Conservation (phyloP, 2,329 filamentous ascomycete species). For the Penicillium sp. region DNA sequence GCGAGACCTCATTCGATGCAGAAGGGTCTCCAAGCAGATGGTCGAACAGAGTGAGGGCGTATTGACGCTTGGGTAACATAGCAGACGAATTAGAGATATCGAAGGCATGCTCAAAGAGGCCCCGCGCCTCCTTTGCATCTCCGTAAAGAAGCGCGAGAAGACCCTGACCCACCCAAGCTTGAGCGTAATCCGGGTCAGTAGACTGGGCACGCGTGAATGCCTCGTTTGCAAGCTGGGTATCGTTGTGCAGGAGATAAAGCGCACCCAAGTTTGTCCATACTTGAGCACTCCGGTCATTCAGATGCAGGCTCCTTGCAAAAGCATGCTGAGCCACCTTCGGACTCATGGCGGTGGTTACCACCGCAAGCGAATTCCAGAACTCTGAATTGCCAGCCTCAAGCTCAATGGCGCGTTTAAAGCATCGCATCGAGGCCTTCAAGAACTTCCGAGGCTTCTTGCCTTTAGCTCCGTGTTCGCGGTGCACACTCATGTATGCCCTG, state of each 20-base stretch:
- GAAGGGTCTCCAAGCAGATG: conserved; percentile 58
- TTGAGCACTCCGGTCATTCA: conserved; percentile 80
- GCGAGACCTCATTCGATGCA: conserved; percentile 49
- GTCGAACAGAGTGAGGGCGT: conserved; percentile 76
- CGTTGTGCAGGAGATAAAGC: conserved; percentile 76
- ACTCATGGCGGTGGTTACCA: conserved; percentile 80
- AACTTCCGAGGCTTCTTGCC: conserved; percentile 57
- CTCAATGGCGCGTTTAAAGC: conserved; percentile 94
- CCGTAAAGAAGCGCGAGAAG: conserved; percentile 73
- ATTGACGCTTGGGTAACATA: conserved; percentile 68
- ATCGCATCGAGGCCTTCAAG: conserved; percentile 73
- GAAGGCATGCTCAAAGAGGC: conserved; percentile 88
- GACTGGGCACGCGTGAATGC: conserved; percentile 88
- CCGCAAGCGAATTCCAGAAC: conserved; percentile 94
- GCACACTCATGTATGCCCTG: conserved; percentile 64
- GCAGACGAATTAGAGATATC: conserved; percentile 80
- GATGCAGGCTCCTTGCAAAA: conserved; percentile 82
- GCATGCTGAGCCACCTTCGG: conserved; percentile 87
- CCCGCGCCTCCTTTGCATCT: conserved; percentile 68
- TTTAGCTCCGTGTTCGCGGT: conserved; percentile 31
- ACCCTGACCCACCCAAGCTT: conserved; percentile 91
- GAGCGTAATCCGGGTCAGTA: conserved; percentile 85
- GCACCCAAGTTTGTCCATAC: conserved; percentile 89
- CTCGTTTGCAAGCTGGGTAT: conserved; percentile 78
- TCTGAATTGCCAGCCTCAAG: conserved; percentile 89